These are phyloP conservation scores for Starmerella ratchasimensis DNA, from an alignment of 805 yeast species.

Conservation along the genomic window DNA sequence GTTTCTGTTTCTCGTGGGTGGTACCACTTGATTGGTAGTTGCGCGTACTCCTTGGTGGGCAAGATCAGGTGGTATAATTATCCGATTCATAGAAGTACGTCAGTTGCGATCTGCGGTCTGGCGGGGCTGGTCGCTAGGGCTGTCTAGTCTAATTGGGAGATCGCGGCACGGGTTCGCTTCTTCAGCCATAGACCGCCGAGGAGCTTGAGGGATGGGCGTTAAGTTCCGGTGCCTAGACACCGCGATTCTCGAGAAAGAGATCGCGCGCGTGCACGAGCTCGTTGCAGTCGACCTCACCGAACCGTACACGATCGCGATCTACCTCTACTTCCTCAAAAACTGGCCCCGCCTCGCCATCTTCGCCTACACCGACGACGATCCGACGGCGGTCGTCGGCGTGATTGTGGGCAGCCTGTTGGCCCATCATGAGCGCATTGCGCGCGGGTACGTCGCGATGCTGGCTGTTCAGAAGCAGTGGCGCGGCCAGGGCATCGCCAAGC, in stretches of 20 bases:
- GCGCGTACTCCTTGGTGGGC: too few species aligned
- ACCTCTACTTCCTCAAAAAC: constrained; percentile 72
- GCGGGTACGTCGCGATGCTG: constrained; percentile 96
- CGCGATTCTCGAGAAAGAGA: constrained; percentile 23
- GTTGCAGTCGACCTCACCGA: constrained; percentile 71
- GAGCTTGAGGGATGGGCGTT: constrained; percentile 1
- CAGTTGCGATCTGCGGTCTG: too few species aligned
- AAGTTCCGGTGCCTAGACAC: constrained; percentile 17
- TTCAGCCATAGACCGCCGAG: too few species aligned
- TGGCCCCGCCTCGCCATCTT: constrained; percentile 80
- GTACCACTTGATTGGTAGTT: too few species aligned
- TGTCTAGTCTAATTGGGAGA: neutral
- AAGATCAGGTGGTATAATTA: too few species aligned
- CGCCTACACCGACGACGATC: constrained; percentile 28
- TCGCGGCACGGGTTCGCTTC: neutral
- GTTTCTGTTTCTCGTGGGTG: too few species aligned
- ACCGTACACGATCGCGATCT: constrained; percentile 88
- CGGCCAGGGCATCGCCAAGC: constrained; percentile 71
- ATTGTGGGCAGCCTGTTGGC: constrained; percentile 69
- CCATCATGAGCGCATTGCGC: constrained; percentile 54
- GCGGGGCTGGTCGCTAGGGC: neutral
- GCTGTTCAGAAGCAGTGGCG: constrained; percentile 64
- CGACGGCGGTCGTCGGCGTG: constrained; percentile 44
- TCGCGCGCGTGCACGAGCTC: constrained; percentile 30
- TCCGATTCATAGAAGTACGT: too few species aligned